phyloP scores from a whole-genome alignment of 805 yeast genomes.

The Allodekkera sacchari region DNA sequence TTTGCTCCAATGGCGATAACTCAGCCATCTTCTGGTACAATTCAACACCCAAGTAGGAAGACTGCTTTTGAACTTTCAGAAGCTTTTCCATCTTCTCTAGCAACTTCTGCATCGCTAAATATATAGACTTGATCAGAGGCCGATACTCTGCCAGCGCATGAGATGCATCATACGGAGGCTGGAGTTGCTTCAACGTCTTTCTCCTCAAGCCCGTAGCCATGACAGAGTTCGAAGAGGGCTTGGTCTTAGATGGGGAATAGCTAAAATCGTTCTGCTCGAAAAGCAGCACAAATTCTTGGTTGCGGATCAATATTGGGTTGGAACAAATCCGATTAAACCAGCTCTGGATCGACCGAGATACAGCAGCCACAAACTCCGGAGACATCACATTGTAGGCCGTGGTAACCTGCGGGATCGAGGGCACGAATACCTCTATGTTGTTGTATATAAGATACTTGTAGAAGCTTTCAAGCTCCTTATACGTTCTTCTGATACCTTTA shows the following conservation, averaged over 20 bases:
- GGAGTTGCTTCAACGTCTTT: constrained; percentile 83
- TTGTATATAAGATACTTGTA: constrained; percentile 73
- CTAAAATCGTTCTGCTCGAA: constrained; percentile 30
- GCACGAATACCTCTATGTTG: constrained; percentile 88
- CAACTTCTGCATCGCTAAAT: constrained; percentile 50
- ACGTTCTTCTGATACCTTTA: constrained; percentile 72
- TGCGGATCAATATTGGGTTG: constrained; percentile 76
- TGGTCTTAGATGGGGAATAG: constrained; percentile 31
- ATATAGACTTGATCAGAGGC: constrained; percentile 75
- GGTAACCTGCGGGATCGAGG: constrained; percentile 68
- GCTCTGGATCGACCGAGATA: constrained; percentile 56
- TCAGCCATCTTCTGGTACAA: constrained; percentile 32
- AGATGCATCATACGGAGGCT: constrained; percentile 86
- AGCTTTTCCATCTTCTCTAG: constrained; percentile 42
- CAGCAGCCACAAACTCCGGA: constrained; percentile 62
- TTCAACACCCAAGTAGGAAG: constrained; percentile 37
- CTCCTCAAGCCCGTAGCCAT: constrained; percentile 82
- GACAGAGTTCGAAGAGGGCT: constrained; percentile 30
- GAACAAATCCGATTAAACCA: constrained; percentile 75
- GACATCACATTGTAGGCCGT: constrained; percentile 81
- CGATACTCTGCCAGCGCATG: constrained; percentile 76
- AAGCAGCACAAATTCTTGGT: constrained; percentile 82
- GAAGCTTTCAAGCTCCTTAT: constrained; percentile 65
- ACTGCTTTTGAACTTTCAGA: constrained; percentile 49
- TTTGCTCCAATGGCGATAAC: constrained; percentile 33